Evolutionary conservation across 768 basidiomycete species (phyloP).

Genomic region (Thelephora aurantiotincta): DNA sequence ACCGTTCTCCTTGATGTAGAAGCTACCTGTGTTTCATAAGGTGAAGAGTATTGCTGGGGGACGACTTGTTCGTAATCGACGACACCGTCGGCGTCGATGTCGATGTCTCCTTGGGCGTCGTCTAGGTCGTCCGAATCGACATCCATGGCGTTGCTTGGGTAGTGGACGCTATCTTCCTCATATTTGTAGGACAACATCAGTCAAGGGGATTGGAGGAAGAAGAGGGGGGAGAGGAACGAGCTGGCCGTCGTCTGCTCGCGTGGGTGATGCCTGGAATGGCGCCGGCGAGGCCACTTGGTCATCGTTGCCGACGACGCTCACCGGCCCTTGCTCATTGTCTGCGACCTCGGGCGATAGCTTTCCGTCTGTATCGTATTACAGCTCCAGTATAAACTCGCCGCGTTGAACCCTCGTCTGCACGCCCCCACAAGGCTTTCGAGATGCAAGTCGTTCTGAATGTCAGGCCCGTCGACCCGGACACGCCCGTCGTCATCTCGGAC

Average conservation of each 20-base stretch:
- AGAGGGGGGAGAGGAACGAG: background rate
- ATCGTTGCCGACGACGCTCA: background rate
- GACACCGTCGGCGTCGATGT: conserved; percentile 48
- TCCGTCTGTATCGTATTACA: too few relatives aligned
- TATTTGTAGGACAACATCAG: background rate
- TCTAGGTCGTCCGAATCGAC: conserved; percentile 47
- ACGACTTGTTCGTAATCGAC: conserved; percentile 45
- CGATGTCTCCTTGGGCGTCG: conserved; percentile 21
- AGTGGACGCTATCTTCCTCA: conserved; percentile 33
- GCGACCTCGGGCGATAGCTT: too few relatives aligned
- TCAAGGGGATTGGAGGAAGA: background rate
- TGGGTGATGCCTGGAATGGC: background rate
- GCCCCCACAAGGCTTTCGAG: too few relatives aligned
- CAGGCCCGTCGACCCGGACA: background rate
- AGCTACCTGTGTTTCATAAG: conserved; percentile 24
- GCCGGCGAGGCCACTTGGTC: background rate
- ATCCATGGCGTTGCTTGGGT: conserved; percentile 45
- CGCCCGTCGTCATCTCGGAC: background rate
- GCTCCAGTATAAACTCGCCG: too few relatives aligned
- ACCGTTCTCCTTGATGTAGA: conserved; percentile 17
- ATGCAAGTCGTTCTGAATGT: background rate
- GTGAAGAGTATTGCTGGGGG: conserved; percentile 17
- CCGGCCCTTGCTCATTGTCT: too few relatives aligned
- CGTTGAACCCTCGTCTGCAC: too few relatives aligned
- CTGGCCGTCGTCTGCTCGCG: background rate